phyloP scores from a whole-genome alignment of 2,329 filamentous ascomycete species.

The Hypoxylon sp. region DNA sequence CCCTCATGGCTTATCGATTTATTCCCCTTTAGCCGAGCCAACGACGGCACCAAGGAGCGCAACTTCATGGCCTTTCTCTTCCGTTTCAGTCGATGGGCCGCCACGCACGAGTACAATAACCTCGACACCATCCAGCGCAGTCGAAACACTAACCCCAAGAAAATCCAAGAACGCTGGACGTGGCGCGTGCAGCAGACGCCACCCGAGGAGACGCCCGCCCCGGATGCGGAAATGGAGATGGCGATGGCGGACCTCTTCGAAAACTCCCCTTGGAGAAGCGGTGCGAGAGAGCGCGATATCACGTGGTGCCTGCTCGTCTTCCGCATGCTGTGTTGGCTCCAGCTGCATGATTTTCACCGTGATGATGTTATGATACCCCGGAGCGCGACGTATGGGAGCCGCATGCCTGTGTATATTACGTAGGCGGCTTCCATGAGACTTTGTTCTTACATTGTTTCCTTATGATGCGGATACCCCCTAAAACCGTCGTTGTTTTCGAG shows the following conservation, averaged over 20 bases:
- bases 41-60: conserved; percentile 17
- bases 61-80: conserved; percentile 23
- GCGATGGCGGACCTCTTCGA: conserved; percentile 38
- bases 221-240: conserved; percentile 25
- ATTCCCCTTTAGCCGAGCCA: conserved; percentile 12
- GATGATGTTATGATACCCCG: conserved; percentile 66
- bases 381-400: conserved; percentile 66
- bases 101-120: not conserved
- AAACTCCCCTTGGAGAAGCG: conserved; percentile 32
- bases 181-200: not conserved
- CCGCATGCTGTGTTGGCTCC: conserved; percentile 70
- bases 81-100: conserved; percentile 13
- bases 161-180: not conserved
- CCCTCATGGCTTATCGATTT: conserved; percentile 25
- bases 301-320: conserved; percentile 70
- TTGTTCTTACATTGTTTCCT: not conserved
- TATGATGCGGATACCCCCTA: not conserved
- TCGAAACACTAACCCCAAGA: not conserved
- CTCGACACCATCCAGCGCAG: not conserved
- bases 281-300: conserved; percentile 47
- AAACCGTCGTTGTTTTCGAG: not conserved
- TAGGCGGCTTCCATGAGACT: conserved; percentile 27
- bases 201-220: not conserved
- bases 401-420: conserved; percentile 69
- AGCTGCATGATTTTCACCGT: conserved; percentile 69